These are phyloP conservation scores for Phytomonas francai DNA, from an alignment of 208 protist species.

Conservation along the genomic window DNA sequence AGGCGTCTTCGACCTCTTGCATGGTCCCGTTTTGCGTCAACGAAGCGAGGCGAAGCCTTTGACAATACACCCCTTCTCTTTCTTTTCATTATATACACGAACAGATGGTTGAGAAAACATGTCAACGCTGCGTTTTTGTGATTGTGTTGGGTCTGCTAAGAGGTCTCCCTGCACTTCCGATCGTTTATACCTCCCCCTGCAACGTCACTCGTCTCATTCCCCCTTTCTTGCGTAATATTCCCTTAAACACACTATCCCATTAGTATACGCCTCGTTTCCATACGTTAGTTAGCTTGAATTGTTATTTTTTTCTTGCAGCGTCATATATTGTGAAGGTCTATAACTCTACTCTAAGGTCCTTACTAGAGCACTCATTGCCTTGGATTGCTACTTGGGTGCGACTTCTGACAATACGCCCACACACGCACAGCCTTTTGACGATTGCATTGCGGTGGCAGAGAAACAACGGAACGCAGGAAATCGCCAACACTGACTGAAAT, in stretches of 20 bases:
- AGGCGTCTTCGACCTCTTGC: background rate
- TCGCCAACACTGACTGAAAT: background rate
- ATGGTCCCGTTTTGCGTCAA: background rate
- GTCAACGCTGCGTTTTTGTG: constrained; percentile 2
- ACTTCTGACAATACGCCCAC: background rate
- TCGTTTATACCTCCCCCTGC: constrained; percentile 5
- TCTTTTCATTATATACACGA: background rate
- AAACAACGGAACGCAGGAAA: background rate
- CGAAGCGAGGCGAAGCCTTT: constrained; percentile 3
- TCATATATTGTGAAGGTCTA: background rate
- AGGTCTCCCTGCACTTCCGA: background rate
- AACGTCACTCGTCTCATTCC: constrained; percentile 4
- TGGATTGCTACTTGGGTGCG: background rate
- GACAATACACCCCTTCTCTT: background rate
- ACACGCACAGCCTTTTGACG: background rate
- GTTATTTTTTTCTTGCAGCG: background rate
- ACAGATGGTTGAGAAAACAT: background rate
- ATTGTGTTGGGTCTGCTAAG: background rate
- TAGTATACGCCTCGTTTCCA: background rate
- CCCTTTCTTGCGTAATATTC: background rate
- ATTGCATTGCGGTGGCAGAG: background rate
- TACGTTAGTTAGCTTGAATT: background rate
- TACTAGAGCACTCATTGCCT: background rate
- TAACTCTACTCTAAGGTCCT: background rate
- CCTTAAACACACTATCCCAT: background rate